Conservation (phyloP, 768 basidiomycete species). For the Auricularia auricula-judae region DNA sequence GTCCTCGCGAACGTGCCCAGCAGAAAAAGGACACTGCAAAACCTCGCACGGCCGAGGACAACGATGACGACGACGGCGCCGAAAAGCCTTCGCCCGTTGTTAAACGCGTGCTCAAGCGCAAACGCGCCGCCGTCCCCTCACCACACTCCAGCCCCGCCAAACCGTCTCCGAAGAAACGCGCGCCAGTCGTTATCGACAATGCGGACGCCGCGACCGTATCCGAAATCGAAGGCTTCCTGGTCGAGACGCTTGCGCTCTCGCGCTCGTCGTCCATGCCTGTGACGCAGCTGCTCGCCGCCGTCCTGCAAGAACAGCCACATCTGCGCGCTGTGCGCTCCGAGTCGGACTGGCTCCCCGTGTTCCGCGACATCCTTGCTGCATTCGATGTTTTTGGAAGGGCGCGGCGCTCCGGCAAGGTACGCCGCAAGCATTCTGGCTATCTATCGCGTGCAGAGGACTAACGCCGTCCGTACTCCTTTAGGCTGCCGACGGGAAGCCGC, state of each 20-base stretch:
- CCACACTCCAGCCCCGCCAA: not conserved
- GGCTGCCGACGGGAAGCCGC: slow-evolving; percentile 37
- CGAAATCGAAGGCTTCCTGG: slow-evolving; percentile 53
- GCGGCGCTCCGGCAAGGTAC: slow-evolving; percentile 49
- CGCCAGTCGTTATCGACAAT: not conserved
- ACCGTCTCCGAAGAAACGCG: not conserved
- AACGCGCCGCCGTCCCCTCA: not conserved
- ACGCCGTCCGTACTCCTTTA: slow-evolving; percentile 12
- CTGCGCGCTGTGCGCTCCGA: slow-evolving; percentile 28
- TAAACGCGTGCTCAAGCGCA: not conserved
- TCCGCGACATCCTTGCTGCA: slow-evolving; percentile 39
- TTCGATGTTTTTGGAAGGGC: slow-evolving; percentile 65
- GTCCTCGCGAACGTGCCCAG: not conserved
- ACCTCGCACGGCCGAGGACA: not conserved
- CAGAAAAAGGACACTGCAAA: not conserved
- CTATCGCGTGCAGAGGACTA: not conserved
- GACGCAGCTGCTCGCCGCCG: slow-evolving; percentile 37
- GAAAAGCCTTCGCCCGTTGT: not conserved
- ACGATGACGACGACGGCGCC: not conserved
- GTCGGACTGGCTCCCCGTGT: slow-evolving; percentile 37
- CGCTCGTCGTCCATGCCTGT: slow-evolving; percentile 56
- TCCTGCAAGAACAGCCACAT: slow-evolving; percentile 43
- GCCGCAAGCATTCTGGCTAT: slow-evolving; percentile 11
- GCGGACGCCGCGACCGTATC: slow-evolving; percentile 26
- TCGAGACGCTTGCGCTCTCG: slow-evolving; percentile 61